Evolutionary conservation across 306 rosid genomes (phyloP).

Genomic region (Quercus rubra): DNA sequence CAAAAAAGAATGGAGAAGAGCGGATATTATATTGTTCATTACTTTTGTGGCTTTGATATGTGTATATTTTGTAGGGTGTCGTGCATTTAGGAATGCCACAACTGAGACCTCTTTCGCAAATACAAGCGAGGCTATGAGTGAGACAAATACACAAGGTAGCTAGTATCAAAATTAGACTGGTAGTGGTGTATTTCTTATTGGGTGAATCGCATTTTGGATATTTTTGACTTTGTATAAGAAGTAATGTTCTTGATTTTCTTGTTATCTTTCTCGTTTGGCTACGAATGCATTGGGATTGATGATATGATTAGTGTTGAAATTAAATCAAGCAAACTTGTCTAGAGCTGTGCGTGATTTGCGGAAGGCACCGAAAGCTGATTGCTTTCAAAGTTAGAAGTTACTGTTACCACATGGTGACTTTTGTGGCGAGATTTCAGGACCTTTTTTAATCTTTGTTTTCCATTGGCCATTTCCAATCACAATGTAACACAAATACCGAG

Average conservation of each 20-base stretch:
- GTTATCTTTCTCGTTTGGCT: neutral
- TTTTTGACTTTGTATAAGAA: neutral
- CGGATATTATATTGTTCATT: conserved; percentile 56
- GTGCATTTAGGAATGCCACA: too few species aligned
- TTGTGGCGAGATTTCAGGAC: conserved; percentile 6
- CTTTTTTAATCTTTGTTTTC: neutral
- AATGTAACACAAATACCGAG: neutral
- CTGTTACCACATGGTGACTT: too few species aligned
- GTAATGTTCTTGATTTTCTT: neutral
- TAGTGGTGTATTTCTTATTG: conserved; percentile 43
- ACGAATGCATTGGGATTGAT: conserved; percentile 22
- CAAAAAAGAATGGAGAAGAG: conserved; percentile 68
- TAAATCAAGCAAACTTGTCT: too few species aligned
- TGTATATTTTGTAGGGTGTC: conserved; percentile 60
- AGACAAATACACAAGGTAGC: too few species aligned
- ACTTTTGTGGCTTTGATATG: conserved; percentile 47
- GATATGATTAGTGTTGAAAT: conserved; percentile 1
- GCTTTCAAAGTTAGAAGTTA: neutral
- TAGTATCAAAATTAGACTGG: too few species aligned
- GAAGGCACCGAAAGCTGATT: conserved; percentile 64
- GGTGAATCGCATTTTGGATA: neutral
- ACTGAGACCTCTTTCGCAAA: too few species aligned
- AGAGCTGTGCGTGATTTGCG: conserved; percentile 37
- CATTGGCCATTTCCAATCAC: neutral
- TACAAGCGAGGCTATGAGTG: too few species aligned